Evolutionary conservation across 331 rosid genomes (phyloP).

Genomic region (Quercus tomentella): DNA sequence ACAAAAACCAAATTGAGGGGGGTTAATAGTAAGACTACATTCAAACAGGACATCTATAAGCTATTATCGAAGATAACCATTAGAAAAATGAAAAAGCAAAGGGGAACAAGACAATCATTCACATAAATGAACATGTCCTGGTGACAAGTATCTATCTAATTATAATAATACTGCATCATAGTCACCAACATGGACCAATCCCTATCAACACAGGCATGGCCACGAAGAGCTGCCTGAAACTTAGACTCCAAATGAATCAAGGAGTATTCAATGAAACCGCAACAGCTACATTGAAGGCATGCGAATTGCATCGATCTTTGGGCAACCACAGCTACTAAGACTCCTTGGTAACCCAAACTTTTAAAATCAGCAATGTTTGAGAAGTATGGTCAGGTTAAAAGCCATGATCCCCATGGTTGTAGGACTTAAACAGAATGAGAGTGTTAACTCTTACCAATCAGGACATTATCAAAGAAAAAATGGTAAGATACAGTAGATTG

Average conservation of each 20-base stretch:
- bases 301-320: slow-evolving; percentile 19
- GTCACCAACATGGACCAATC: neutral
- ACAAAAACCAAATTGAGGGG: neutral
- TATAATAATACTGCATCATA: neutral
- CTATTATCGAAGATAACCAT: neutral
- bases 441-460: slow-evolving; percentile 36
- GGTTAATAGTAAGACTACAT: neutral
- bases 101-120: neutral
- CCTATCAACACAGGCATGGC: neutral
- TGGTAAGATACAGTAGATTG: slow-evolving; percentile 32
- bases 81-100: neutral
- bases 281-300: slow-evolving; percentile 32
- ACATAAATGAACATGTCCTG: neutral
- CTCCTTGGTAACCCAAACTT: slow-evolving; percentile 34
- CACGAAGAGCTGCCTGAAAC: neutral
- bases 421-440: slow-evolving; percentile 8
- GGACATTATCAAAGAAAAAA: slow-evolving; percentile 20
- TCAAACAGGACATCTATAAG: neutral
- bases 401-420: slow-evolving; percentile 17
- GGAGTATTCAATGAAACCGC: slow-evolving; percentile 22
- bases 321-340: slow-evolving; percentile 36
- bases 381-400: slow-evolving; percentile 22
- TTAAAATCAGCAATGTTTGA: slow-evolving; percentile 16
- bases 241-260: neutral
- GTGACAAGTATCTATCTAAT: neutral